Evolutionary conservation across 2,329 filamentous ascomycete genomes (phyloP).

Genomic region (Canariomyces notabilis): DNA sequence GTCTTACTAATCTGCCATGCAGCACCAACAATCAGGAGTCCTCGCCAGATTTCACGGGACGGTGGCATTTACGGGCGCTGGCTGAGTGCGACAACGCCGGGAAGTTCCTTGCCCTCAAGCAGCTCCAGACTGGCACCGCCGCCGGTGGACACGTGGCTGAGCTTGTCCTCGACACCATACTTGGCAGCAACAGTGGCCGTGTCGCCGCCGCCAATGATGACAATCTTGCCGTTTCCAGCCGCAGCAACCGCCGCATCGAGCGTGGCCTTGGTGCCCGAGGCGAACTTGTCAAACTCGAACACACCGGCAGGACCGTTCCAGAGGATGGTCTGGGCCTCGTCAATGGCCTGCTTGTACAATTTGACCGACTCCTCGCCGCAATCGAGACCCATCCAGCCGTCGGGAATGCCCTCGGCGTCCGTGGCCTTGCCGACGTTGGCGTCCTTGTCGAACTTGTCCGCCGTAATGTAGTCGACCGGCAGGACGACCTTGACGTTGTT

Average conservation of each 20-base stretch:
- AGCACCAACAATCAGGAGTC: too few species aligned
- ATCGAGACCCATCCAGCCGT: constrained; percentile 98
- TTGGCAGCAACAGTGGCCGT: constrained; percentile 97
- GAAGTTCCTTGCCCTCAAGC: constrained; percentile 95
- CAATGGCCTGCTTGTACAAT: constrained; percentile 83
- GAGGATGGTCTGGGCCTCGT: constrained; percentile 88
- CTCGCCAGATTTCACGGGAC: too few species aligned
- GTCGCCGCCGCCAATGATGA: constrained; percentile 98
- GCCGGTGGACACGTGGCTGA: constrained; percentile 96
- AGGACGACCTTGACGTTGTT: constrained; percentile 94
- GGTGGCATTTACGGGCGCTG: constrained; percentile 52
- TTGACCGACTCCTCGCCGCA: constrained; percentile 84
- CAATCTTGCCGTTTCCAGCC: constrained; percentile 79
- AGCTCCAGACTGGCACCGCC: constrained; percentile 94
- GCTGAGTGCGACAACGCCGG: constrained; percentile 88
- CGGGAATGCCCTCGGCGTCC: constrained; percentile 83
- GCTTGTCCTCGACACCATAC: constrained; percentile 92
- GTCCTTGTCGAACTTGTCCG: constrained; percentile 87
- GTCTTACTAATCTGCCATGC: not conserved
- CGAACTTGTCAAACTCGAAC: constrained; percentile 95
- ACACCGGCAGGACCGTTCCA: constrained; percentile 98
- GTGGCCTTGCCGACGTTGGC: constrained; percentile 77
- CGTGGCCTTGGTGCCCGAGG: constrained; percentile 84
- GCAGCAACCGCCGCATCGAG: constrained; percentile 83
- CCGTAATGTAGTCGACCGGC: constrained; percentile 91